Percentiles rank a stretch among this genome's conserved stretches.
These are phyloP conservation scores for Meredithiella fracta DNA, from an alignment of 2,329 filamentous ascomycete genomes.

Conservation along the genomic window DNA sequence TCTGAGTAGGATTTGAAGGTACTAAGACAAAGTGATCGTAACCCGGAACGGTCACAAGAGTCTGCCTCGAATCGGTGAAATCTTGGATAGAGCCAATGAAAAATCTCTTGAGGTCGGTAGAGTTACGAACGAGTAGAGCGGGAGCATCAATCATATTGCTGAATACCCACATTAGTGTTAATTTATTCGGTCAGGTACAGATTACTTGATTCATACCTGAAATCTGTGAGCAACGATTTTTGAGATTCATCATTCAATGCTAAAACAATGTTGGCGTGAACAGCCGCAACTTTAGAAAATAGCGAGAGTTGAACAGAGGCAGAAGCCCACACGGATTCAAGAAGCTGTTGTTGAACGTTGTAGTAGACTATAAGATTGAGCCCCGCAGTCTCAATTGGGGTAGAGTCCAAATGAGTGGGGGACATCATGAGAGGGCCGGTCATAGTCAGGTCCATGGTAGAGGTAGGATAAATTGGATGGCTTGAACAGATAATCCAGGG, in stretches of 20 bases:
- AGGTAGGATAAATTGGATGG: too few species aligned
- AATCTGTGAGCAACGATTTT: background rate
- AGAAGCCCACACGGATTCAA: background rate
- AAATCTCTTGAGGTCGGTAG: conserved; percentile 1
- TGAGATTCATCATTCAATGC: conserved; percentile 2
- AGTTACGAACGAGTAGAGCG: conserved; percentile 1
- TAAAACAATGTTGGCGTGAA: conserved; percentile 5
- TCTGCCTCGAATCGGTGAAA: background rate
- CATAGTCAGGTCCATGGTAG: too few species aligned
- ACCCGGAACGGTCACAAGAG: background rate
- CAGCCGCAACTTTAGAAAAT: conserved; percentile 2
- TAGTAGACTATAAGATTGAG: conserved; percentile 2
- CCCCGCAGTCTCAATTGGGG: too few species aligned
- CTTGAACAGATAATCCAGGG: too few species aligned
- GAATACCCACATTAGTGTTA: background rate
- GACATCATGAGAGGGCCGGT: too few species aligned
- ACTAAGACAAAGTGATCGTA: background rate
- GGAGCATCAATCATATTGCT: conserved; percentile 1
- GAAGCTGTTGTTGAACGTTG: background rate
- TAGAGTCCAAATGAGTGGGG: too few species aligned
- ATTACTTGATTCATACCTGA: background rate
- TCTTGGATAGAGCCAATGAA: background rate
- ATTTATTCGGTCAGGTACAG: background rate
- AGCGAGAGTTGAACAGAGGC: background rate
- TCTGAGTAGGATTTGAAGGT: background rate